Conservation (phyloP, 495 filamentous ascomycete species). For the Daldinia childiae region DNA sequence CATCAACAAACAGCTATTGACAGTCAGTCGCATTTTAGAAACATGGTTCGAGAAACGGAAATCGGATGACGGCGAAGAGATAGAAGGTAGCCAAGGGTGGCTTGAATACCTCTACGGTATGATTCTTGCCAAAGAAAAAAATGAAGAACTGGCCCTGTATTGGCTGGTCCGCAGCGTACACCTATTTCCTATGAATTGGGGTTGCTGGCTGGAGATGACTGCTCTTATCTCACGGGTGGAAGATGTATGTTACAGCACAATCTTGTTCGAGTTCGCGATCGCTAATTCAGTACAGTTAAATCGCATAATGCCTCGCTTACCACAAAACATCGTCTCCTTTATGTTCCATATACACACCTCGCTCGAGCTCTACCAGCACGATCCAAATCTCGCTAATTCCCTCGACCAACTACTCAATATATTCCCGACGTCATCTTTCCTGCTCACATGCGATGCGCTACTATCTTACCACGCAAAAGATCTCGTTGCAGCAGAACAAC, state of each 20-base stretch:
- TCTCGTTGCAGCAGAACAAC: constrained; percentile 82
- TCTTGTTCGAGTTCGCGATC: neutral
- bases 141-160: constrained; percentile 80
- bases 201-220: constrained; percentile 90
- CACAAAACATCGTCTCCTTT: constrained; percentile 89
- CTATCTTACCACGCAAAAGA: constrained; percentile 96
- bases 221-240: constrained; percentile 77
- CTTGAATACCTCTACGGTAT: constrained; percentile 96
- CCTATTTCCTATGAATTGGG: constrained; percentile 93
- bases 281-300: constrained; percentile 54
- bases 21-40: constrained; percentile 77
- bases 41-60: constrained; percentile 74
- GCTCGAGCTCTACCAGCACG: constrained; percentile 90
- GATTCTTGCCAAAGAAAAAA: constrained; percentile 88
- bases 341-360: constrained; percentile 91
- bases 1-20: constrained; percentile 81
- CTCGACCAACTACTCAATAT: constrained; percentile 80
- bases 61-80: constrained; percentile 64
- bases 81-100: constrained; percentile 79
- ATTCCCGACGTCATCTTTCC: constrained; percentile 86
- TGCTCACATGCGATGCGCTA: constrained; percentile 88
- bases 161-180: constrained; percentile 88
- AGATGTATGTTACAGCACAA: constrained; percentile 66
- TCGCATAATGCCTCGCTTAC: constrained; percentile 67
- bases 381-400: constrained; percentile 71